Evolutionary conservation across 495 filamentous ascomycete species (phyloP), one percentile per base, ranked within the genome.

Genomic region (Lindgomyces ingoldianus): DNA sequence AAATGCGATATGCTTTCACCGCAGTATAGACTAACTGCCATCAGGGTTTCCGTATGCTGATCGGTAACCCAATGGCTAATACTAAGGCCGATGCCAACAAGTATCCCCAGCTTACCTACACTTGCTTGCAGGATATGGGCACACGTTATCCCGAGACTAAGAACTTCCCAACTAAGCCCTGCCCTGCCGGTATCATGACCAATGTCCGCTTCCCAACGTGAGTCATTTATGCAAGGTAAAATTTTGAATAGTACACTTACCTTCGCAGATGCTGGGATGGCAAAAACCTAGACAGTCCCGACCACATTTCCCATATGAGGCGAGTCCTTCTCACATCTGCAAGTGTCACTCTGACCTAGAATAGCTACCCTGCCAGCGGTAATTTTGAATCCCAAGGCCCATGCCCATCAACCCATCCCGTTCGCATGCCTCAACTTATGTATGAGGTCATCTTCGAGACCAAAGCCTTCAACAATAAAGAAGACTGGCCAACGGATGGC

Each of bases 261-360:
- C 16, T 1, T 21, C 21, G 18, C 24, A 65, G 62, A 18, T 67
- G 64, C 58, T 84, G 81, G 82, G 81, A 85, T 71, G 83, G 83
- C 45, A 74, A 76, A 64, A 82, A 81, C 66, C 67, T 81, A 4
- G 81, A 83, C 64, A 79, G 74, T 46, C 72, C 76, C 16, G 78
- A 83, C 67, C 81, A 83, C 69, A 79, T 77, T 46, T 69, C 73
- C 54, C 81, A 83, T 54, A 69, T 75, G 48, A 39, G 12, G 27
- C 29, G 26, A 36, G 4, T 46, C 41, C 19, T 57, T 2, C 14
- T 18, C 21, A 24, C 8, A 18, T 9, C 4, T 49, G 12, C 4
- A 25, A 49, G 3, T 8, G 19, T 12, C 46, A 11, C 14, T 46
- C 30, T 16, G 18, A n/a, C 1, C 9, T 24, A 49, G 1, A 19